These are phyloP conservation scores for Alternaria brassicicola DNA, from an alignment of 2,329 filamentous ascomycete genomes.

Conservation along the genomic window DNA sequence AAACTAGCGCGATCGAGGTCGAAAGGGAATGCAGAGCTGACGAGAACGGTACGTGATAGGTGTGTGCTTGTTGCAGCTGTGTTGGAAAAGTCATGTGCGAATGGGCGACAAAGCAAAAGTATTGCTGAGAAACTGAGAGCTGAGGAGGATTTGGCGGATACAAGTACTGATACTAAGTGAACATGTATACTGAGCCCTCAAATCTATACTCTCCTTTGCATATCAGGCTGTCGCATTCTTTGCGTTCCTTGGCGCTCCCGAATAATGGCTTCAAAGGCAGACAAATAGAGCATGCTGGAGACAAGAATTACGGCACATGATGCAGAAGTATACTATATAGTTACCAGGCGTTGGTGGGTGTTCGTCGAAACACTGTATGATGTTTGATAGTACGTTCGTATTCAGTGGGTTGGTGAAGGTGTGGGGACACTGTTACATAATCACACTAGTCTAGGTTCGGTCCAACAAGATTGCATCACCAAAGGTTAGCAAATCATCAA, in stretches of 20 bases:
- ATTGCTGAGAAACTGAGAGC: conserved; percentile 10
- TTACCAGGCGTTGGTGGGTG: too few species aligned
- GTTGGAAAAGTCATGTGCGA: conserved; percentile 40
- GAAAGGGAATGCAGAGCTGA: background rate
- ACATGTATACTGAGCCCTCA: background rate
- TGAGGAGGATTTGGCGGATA: background rate
- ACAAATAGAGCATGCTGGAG: background rate
- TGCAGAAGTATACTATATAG: background rate
- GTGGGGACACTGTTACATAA: too few species aligned
- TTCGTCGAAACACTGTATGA: too few species aligned
- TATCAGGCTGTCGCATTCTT: background rate
- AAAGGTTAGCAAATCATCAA: too few species aligned
- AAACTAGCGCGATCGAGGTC: background rate
- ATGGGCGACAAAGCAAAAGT: conserved; percentile 32
- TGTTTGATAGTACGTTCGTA: too few species aligned
- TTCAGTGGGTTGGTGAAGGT: too few species aligned
- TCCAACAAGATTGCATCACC: too few species aligned
- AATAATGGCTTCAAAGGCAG: background rate
- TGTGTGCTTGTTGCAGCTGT: conserved; percentile 42
- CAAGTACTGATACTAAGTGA: background rate
- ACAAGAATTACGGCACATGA: background rate
- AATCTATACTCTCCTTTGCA: background rate
- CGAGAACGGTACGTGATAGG: conserved; percentile 16
- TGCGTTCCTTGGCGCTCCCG: background rate
- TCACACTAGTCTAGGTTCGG: too few species aligned